phyloP scores from a whole-genome alignment of 306 rosid genomes.

The Astragalus glycyphyllos region DNA sequence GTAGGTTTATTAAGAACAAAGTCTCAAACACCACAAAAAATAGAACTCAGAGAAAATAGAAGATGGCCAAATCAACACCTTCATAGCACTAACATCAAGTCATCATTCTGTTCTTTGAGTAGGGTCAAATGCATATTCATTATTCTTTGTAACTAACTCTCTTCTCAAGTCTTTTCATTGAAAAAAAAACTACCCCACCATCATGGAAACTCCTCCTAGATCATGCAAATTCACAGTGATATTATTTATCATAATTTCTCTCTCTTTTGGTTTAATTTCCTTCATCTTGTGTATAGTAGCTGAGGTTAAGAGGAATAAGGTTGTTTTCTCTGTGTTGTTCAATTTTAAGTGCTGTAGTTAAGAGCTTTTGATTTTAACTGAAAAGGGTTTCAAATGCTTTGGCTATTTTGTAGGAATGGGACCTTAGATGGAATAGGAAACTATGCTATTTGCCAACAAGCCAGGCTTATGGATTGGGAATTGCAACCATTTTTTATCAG shows the following conservation, averaged over 20 bases:
- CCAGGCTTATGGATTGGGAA: conserved; percentile 66
- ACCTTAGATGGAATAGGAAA: conserved; percentile 62
- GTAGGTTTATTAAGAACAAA: conserved; percentile 38
- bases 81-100: no score
- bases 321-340: neutral
- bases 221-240: conserved; percentile 39
- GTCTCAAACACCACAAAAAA: conserved; percentile 41
- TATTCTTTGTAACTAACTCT: neutral
- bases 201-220: conserved; percentile 53
- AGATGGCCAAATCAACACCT: no score
- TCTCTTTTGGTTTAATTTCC: conserved; percentile 63
- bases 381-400: neutral
- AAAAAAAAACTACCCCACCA: conserved; percentile 31
- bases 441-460: conserved; percentile 64
- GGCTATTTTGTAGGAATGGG: conserved; percentile 48
- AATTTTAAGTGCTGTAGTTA: neutral
- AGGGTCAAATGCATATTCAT: conserved; percentile 41
- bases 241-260: conserved; percentile 47
- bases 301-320: conserved; percentile 61
- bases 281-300: conserved; percentile 68
- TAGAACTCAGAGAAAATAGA: conserved; percentile 5
- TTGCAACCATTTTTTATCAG: no score
- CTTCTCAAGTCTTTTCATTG: conserved; percentile 25
- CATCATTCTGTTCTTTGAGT: conserved; percentile 48
- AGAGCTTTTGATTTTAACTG: neutral